Conservation (phyloP, 2,329 filamentous ascomycete genomes). For the Xylariaceae sp. region DNA sequence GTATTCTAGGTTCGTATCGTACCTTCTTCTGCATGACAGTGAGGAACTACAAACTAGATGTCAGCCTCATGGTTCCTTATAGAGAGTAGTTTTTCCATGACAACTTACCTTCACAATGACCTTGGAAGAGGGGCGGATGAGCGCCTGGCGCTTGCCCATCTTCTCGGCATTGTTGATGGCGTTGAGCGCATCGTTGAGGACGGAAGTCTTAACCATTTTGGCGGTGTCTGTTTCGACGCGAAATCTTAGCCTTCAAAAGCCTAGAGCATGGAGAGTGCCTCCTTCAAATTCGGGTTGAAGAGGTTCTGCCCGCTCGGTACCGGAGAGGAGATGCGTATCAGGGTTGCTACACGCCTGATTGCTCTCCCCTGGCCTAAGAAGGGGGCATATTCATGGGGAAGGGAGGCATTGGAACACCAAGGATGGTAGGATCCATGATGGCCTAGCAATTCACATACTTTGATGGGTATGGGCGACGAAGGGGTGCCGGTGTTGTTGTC, state of each 20-base stretch:
- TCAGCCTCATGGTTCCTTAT: too few relatives aligned
- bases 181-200: conserved; percentile 98
- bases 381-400: conserved; percentile 17
- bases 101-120: conserved; percentile 75
- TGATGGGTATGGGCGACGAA: conserved; percentile 21
- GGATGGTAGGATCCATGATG: conserved; percentile 31
- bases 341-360: conserved; percentile 42
- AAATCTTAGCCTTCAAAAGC: conserved; percentile 58
- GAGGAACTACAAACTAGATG: conserved; percentile 58
- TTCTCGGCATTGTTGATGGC: conserved; percentile 99
- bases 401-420: conserved; percentile 24
- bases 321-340: conserved; percentile 61
- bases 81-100: too few relatives aligned
- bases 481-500: conserved; percentile 3
- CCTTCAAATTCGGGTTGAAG: conserved; percentile 39
- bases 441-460: conserved; percentile 40
- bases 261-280: conserved; percentile 66
- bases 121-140: conserved; percentile 98
- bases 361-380: conserved; percentile 55
- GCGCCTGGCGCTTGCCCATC: conserved; percentile 97
- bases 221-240: conserved; percentile 55
- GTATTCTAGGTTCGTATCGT: conserved; percentile 55
- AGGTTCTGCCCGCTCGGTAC: conserved; percentile 67
- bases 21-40: conserved; percentile 99
- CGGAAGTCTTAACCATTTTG: conserved; percentile 99